Percentiles rank a stretch among this genome's conserved stretches.
Evolutionary conservation across 225 moss, liverwort and hornwort species (phyloP).

Genomic region (Asterella californica): DNA sequence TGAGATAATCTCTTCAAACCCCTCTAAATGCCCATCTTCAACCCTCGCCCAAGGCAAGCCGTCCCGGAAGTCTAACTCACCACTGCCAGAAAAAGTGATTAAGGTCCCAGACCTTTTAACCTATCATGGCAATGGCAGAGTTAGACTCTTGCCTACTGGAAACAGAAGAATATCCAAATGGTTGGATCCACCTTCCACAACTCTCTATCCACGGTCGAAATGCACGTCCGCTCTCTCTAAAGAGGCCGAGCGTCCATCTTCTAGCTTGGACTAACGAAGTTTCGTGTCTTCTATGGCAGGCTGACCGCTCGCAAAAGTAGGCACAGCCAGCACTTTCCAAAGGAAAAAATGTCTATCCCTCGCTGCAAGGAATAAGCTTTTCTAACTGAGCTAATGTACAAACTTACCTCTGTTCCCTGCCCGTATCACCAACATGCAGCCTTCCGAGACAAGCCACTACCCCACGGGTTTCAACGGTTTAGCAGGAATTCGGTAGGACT

Average conservation of each 20-base stretch:
- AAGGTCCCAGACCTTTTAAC: neutral
- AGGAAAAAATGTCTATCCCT: neutral
- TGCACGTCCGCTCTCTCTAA: neutral
- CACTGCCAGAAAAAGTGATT: neutral
- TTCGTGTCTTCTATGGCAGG: neutral
- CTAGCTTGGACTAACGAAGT: neutral
- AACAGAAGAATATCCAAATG: constrained; percentile 2
- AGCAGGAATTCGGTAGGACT: neutral
- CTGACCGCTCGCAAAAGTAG: neutral
- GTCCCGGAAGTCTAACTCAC: neutral
- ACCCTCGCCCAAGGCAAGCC: too few species aligned
- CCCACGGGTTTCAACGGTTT: neutral
- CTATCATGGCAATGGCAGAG: neutral
- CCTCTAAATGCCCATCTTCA: too few species aligned
- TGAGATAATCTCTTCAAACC: neutral
- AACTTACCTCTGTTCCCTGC: neutral
- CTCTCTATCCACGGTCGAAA: neutral
- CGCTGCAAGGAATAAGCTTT: neutral
- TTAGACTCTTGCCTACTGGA: neutral
- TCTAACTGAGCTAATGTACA: constrained; percentile 8
- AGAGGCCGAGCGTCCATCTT: neutral
- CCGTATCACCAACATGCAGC: neutral
- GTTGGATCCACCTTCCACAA: neutral
- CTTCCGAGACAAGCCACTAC: neutral
- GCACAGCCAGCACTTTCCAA: neutral